A percentile compares a stretch with the other conserved stretches of the same genome.
Conservation (phyloP, 2,329 filamentous ascomycete species). For the Hypoxylon sp. region DNA sequence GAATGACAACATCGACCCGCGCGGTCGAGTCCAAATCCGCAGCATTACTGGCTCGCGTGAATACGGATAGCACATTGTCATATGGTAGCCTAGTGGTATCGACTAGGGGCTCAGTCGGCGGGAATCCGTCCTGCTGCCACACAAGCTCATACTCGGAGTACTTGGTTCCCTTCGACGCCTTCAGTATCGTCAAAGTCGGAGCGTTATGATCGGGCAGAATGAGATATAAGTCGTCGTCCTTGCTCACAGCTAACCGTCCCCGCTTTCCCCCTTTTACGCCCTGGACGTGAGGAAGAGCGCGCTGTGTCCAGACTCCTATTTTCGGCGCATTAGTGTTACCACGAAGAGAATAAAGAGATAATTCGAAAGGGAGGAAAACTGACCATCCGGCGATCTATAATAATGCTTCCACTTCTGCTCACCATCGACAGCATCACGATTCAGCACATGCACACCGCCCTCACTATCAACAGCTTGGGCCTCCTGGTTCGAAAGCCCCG, state of each 20-base stretch:
- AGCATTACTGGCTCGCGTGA: constrained; percentile 46
- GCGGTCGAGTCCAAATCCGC: constrained; percentile 13
- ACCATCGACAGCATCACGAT: constrained; percentile 57
- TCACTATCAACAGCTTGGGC: constrained; percentile 60
- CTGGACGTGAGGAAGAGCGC: constrained; percentile 51
- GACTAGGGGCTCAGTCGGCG: constrained; percentile 57
- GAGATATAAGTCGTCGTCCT: constrained; percentile 54
- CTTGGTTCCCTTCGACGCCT: constrained; percentile 46
- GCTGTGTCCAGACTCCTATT: constrained; percentile 54
- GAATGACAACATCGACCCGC: constrained; percentile 52
- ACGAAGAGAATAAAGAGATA: neutral
- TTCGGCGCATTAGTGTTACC: neutral
- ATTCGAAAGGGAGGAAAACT: constrained; percentile 18
- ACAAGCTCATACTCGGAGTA: constrained; percentile 55
- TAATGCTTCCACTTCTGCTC: constrained; percentile 57
- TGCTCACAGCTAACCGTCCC: constrained; percentile 55
- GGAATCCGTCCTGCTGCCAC: constrained; percentile 54
- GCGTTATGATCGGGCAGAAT: constrained; percentile 54
- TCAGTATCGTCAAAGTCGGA: constrained; percentile 52
- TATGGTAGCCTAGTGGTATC: constrained; percentile 55
- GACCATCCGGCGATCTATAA: constrained; percentile 53
- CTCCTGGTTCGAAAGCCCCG: constrained; percentile 65
- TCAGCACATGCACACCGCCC: constrained; percentile 63
- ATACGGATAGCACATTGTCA: constrained; percentile 56
- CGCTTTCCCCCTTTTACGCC: constrained; percentile 53